Conservation (phyloP, 176 grass and related monocot genomes). For the Musa beccarii region DNA sequence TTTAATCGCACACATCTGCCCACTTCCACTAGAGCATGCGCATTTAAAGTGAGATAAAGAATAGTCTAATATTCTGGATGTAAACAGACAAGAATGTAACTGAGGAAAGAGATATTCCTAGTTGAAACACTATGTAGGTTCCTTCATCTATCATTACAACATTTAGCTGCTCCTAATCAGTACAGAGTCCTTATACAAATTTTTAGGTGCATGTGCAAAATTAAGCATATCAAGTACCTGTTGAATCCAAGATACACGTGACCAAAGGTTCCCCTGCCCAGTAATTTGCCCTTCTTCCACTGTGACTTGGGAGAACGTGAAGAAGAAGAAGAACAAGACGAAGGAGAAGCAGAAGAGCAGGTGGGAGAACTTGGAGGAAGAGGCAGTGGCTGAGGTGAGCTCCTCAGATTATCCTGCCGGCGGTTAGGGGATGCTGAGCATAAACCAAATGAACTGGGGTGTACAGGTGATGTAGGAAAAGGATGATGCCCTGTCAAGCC, state of each 20-base stretch:
- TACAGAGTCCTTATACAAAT: not conserved
- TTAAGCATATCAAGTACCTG: conserved; percentile 26
- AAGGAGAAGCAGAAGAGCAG: conserved; percentile 34
- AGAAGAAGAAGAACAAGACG: conserved; percentile 37
- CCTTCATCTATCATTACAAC: not conserved
- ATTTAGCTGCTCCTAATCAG: no score
- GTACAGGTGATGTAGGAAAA: conserved; percentile 30
- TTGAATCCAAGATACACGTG: conserved; percentile 81
- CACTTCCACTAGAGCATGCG: conserved; percentile 59
- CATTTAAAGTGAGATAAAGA: conserved; percentile 13
- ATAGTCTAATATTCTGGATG: not conserved
- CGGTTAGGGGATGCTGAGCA: conserved; percentile 39
- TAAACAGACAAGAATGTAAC: not conserved
- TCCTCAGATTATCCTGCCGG: conserved; percentile 43
- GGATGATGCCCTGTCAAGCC: conserved; percentile 28
- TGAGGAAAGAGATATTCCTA: not conserved
- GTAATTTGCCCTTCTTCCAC: conserved; percentile 64
- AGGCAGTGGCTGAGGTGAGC: conserved; percentile 41
- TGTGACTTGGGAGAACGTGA: conserved; percentile 42
- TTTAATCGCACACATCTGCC: conserved; percentile 90
- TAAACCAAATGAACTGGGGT: conserved; percentile 45
- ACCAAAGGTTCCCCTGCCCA: conserved; percentile 72
- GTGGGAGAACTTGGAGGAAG: conserved; percentile 47
- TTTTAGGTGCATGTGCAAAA: not conserved
- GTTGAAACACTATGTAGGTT: not conserved